Evolutionary conservation across 2,329 filamentous ascomycete species (phyloP).

Genomic region (Orbilia oligospora): DNA sequence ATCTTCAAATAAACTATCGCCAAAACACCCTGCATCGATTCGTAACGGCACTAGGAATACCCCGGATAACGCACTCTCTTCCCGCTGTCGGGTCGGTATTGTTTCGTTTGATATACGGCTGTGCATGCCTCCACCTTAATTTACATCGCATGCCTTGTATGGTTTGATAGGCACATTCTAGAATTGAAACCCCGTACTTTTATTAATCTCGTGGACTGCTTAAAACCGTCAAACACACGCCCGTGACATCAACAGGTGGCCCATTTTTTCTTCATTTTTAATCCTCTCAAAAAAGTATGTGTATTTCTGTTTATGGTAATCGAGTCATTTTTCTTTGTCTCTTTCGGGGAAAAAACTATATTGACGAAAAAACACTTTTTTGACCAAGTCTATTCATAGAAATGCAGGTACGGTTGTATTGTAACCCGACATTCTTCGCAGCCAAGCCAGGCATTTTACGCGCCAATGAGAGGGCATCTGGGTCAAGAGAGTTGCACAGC

Average conservation of each 20-base stretch:
- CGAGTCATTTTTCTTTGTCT: not conserved
- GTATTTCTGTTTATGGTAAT: constrained; percentile 22
- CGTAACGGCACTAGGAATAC: constrained; percentile 9
- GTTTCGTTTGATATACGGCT: constrained; percentile 33
- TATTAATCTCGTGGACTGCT: constrained; percentile 13
- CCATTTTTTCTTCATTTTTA: not conserved
- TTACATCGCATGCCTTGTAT: constrained; percentile 25
- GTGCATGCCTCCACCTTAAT: constrained; percentile 20
- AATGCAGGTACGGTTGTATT: constrained; percentile 57
- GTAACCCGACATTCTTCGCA: constrained; percentile 42
- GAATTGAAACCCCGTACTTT: not conserved
- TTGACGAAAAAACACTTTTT: not conserved
- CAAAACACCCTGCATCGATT: constrained; percentile 14
- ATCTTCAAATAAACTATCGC: constrained; percentile 10
- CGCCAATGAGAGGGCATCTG: constrained; percentile 52
- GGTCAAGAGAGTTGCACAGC: constrained; percentile 58
- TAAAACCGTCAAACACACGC: not conserved
- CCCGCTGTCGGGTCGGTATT: constrained; percentile 27
- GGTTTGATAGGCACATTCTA: constrained; percentile 27
- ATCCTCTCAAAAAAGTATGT: constrained; percentile 24
- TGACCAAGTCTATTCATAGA: constrained; percentile 25
- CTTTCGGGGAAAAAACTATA: not conserved
- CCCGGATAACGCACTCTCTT: constrained; percentile 10
- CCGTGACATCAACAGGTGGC: constrained; percentile 16
- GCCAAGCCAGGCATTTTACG: constrained; percentile 51